A percentile compares a stretch with the other conserved stretches of the same genome.
phyloP scores from a whole-genome alignment of 441 rosid genomes.

The Populus hybrid region DNA sequence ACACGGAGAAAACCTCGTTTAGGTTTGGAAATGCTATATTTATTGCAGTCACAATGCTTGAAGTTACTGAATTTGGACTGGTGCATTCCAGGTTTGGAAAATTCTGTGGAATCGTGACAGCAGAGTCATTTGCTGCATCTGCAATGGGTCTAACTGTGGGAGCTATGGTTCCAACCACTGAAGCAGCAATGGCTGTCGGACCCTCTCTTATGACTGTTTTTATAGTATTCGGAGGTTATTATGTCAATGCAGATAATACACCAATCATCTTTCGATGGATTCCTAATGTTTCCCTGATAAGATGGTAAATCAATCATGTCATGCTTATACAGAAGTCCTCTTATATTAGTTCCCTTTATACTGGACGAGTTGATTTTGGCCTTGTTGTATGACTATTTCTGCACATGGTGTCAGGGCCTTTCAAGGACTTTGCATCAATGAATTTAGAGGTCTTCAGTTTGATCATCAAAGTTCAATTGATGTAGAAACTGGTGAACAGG shows the following conservation, averaged over 20 bases:
- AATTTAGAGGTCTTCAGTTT: slow-evolving; percentile 78
- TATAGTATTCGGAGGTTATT: slow-evolving; percentile 92
- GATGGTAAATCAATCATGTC: slow-evolving; percentile 55
- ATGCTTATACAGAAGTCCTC: background rate
- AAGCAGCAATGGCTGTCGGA: slow-evolving; percentile 98
- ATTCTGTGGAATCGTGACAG: slow-evolving; percentile 89
- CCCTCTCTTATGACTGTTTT: slow-evolving; percentile 98
- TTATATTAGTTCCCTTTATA: background rate
- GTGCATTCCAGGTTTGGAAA: slow-evolving; percentile 64
- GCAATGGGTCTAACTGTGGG: slow-evolving; percentile 99
- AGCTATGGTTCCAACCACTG: slow-evolving; percentile 91
- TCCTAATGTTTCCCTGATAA: slow-evolving; percentile 80
- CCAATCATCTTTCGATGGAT: slow-evolving; percentile 94
- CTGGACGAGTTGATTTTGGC: background rate
- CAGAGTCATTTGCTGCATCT: slow-evolving; percentile 93
- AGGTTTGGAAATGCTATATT: slow-evolving; percentile 3
- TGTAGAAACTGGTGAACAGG: slow-evolving; percentile 95
- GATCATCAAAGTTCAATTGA: slow-evolving; percentile 78
- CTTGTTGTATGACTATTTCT: slow-evolving; percentile 4
- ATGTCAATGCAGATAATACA: slow-evolving; percentile 81
- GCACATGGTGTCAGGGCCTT: slow-evolving; percentile 70
- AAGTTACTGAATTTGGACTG: slow-evolving; percentile 18
- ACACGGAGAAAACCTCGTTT: background rate
- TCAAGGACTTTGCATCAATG: slow-evolving; percentile 96
- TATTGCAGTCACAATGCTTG: background rate